phyloP scores from a whole-genome alignment of 2,329 filamentous ascomycete species.

The Zymoseptoria ardabiliae region DNA sequence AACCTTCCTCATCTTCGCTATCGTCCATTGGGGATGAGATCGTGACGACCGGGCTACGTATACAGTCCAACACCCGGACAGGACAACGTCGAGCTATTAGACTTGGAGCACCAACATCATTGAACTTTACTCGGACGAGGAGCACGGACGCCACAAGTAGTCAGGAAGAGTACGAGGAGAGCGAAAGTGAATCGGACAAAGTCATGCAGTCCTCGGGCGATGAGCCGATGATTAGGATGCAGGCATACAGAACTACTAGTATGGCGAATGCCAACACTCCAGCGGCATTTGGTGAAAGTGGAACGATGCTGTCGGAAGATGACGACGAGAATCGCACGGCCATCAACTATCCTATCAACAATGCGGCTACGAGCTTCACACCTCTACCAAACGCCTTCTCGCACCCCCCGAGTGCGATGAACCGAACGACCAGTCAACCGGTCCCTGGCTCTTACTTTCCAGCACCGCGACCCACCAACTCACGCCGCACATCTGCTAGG shows the following conservation, averaged over 20 bases:
- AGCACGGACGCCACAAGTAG: slow-evolving; percentile 55
- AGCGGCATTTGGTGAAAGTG: slow-evolving; percentile 36
- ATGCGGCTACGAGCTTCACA: slow-evolving; percentile 55
- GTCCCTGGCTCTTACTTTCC: slow-evolving; percentile 41
- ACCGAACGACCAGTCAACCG: slow-evolving; percentile 43
- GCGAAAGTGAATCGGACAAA: slow-evolving; percentile 78
- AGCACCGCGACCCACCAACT: slow-evolving; percentile 25
- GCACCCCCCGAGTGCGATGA: slow-evolving; percentile 60
- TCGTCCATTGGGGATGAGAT: slow-evolving; percentile 82
- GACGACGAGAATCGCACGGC: slow-evolving; percentile 78
- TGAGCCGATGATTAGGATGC: slow-evolving; percentile 29
- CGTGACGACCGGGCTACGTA: slow-evolving; percentile 76
- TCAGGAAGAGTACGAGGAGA: slow-evolving; percentile 92
- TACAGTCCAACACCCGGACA: slow-evolving; percentile 58
- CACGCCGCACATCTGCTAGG: slow-evolving; percentile 18
- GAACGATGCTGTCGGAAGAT: slow-evolving; percentile 31
- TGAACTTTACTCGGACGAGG: slow-evolving; percentile 38
- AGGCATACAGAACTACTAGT: neutral
- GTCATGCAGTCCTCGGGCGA: slow-evolving; percentile 59
- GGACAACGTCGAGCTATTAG: slow-evolving; percentile 48
- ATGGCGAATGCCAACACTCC: slow-evolving; percentile 9
- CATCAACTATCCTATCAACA: slow-evolving; percentile 54
- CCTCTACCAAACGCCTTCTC: slow-evolving; percentile 91
- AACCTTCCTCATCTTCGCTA: slow-evolving; percentile 86
- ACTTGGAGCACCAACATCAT: slow-evolving; percentile 35